A percentile compares a stretch with the other conserved stretches of the same genome.
phyloP scores from a whole-genome alignment of 495 filamentous ascomycete genomes.

The Hypomontagnella monticulosa region DNA sequence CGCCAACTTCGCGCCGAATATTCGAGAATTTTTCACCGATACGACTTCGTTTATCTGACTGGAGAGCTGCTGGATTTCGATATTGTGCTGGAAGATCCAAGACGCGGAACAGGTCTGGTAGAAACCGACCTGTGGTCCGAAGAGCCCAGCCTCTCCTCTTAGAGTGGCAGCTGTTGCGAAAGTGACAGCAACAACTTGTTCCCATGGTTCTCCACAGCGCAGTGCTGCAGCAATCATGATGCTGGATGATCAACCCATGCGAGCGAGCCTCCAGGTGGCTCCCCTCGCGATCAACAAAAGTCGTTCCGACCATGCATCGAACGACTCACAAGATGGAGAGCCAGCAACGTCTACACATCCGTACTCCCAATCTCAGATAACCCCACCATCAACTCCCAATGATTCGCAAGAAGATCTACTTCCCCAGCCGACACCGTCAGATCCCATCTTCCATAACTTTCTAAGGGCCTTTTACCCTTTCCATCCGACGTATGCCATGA shows the following conservation, averaged over 20 bases:
- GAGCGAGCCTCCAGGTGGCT: conserved; percentile 74
- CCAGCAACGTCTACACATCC: conserved; percentile 51
- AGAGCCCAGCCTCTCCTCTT: conserved; percentile 30
- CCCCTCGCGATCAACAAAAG: conserved; percentile 77
- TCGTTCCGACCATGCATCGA: conserved; percentile 58
- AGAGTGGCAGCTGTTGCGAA: conserved; percentile 38
- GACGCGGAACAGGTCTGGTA: conserved; percentile 6
- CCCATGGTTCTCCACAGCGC: conserved; percentile 52
- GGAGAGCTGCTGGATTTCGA: neutral
- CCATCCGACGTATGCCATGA: conserved; percentile 73
- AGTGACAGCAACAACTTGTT: conserved; percentile 36
- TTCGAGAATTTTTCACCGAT: conserved; percentile 13
- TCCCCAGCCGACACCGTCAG: conserved; percentile 55
- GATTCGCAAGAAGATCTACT: conserved; percentile 66
- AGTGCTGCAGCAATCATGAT: conserved; percentile 56
- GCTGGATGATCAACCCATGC: conserved; percentile 60
- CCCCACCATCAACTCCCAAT: conserved; percentile 78
- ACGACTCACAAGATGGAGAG: conserved; percentile 52
- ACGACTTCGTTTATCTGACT: conserved; percentile 9
- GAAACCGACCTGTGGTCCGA: neutral
- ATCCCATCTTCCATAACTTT: conserved; percentile 89
- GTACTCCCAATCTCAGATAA: conserved; percentile 67
- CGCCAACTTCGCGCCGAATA: neutral
- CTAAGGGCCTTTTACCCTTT: conserved; percentile 96
- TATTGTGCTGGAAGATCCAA: conserved; percentile 12